Conservation (phyloP, 1,284 basidiomycete species). For the Trametes sp. region DNA sequence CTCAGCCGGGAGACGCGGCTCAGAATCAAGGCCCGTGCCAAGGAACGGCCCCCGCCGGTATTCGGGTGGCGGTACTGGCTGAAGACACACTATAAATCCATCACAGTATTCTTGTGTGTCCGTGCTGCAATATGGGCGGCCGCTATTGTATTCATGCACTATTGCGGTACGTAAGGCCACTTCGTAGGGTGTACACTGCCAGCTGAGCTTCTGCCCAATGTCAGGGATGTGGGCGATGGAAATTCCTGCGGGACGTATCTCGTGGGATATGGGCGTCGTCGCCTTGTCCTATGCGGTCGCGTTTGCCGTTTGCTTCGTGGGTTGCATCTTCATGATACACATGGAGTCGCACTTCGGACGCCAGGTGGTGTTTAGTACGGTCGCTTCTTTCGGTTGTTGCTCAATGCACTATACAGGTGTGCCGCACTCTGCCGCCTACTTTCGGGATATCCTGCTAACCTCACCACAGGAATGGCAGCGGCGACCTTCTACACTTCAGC, state of each 20-base stretch:
- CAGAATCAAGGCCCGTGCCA: constrained; percentile 39
- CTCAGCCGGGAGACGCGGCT: constrained; percentile 40
- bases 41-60: constrained; percentile 37
- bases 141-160: constrained; percentile 43
- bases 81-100: constrained; percentile 32
- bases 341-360: constrained; percentile 43
- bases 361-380: constrained; percentile 41
- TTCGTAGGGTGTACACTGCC: background rate
- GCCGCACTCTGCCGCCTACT: background rate
- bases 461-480: constrained; percentile 40
- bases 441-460: background rate
- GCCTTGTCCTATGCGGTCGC: constrained; percentile 40
- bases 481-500: constrained; percentile 40
- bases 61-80: constrained; percentile 41
- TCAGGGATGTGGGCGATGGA: constrained; percentile 44
- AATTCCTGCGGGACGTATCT: constrained; percentile 38
- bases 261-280: constrained; percentile 36
- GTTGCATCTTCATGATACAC: constrained; percentile 40
- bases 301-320: constrained; percentile 38
- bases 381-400: constrained; percentile 37
- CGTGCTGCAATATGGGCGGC: constrained; percentile 40
- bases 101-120: constrained; percentile 32
- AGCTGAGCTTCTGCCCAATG: background rate
- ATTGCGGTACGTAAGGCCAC: constrained; percentile 34
- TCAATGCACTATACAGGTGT: constrained; percentile 44